These are phyloP conservation scores for Lactarius vividus DNA, from an alignment of 768 basidiomycete species.

Conservation along the genomic window DNA sequence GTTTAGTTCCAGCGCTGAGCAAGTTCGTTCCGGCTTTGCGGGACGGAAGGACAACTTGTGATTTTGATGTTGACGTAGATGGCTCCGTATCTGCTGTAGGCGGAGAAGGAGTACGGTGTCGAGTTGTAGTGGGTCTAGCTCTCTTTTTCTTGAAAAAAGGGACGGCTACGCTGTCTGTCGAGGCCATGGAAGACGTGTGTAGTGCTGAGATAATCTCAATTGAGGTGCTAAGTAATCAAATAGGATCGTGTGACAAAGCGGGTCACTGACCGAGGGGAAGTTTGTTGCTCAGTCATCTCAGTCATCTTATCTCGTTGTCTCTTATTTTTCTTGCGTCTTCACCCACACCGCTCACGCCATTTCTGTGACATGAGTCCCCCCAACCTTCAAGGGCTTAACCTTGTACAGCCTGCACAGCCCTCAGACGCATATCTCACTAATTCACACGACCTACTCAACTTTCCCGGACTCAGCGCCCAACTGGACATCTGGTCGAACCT, in stretches of 20 bases:
- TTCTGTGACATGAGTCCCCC: conserved; percentile 51
- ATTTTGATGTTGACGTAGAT: conserved; percentile 44
- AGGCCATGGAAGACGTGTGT: conserved; percentile 33
- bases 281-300: neutral
- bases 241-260: neutral
- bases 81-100: conserved; percentile 56
- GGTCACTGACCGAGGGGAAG: neutral
- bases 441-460: conserved; percentile 59
- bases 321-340: neutral
- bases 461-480: conserved; percentile 73
- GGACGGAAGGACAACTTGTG: conserved; percentile 74
- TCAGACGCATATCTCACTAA: conserved; percentile 38
- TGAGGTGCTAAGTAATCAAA: neutral
- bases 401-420: conserved; percentile 57
- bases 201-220: neutral
- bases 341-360: neutral
- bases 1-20: conserved; percentile 74
- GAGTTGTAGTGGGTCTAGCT: conserved; percentile 67
- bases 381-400: conserved; percentile 75
- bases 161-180: conserved; percentile 46
- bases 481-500: conserved; percentile 85
- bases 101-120: conserved; percentile 77
- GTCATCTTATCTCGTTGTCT: neutral
- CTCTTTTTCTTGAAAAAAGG: conserved; percentile 91
- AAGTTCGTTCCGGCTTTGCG: conserved; percentile 68